Evolutionary conservation across 768 basidiomycete species (phyloP).

Genomic region (Vishniacozyma victoriae): DNA sequence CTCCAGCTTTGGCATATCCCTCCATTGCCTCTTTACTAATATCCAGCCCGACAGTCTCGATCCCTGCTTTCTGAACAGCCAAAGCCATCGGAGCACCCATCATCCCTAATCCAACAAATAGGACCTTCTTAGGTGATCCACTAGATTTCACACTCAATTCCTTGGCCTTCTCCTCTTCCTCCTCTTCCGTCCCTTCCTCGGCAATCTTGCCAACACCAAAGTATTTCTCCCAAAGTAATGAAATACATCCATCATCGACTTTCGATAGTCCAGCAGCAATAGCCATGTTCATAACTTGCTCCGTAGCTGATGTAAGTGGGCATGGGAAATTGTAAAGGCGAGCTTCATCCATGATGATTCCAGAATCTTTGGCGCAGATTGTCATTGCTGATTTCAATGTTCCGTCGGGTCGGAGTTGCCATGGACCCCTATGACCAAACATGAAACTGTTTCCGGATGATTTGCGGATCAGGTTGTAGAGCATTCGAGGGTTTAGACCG

Average conservation of each 20-base stretch:
- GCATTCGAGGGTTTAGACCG: constrained; percentile 31
- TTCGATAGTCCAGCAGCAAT: constrained; percentile 22
- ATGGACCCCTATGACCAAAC: constrained; percentile 35
- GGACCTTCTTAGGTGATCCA: constrained; percentile 16
- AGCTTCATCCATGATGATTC: constrained; percentile 43
- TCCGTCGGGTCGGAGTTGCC: constrained; percentile 30
- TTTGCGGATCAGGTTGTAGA: constrained; percentile 26
- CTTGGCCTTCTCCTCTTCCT: constrained; percentile 22
- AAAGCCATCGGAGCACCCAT: constrained; percentile 33
- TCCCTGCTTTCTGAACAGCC: constrained; percentile 18
- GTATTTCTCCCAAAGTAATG: constrained; percentile 22
- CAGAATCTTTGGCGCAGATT: constrained; percentile 38
- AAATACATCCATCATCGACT: constrained; percentile 32
- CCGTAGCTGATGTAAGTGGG: constrained; percentile 23
- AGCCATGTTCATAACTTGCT: constrained; percentile 29
- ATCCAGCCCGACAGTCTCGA: constrained; percentile 29
- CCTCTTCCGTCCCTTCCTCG: constrained; percentile 20
- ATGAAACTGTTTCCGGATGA: constrained; percentile 37
- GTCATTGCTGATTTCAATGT: constrained; percentile 40
- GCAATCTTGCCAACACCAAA: constrained; percentile 24
- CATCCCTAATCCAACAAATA: constrained; percentile 34
- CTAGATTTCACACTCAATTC: constrained; percentile 16
- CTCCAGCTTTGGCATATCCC: constrained; percentile 18
- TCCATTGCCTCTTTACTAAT: constrained; percentile 11
- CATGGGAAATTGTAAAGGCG: constrained; percentile 21